phyloP scores from a whole-genome alignment of 176 grass and related monocot species.

The Avena eriantha region DNA sequence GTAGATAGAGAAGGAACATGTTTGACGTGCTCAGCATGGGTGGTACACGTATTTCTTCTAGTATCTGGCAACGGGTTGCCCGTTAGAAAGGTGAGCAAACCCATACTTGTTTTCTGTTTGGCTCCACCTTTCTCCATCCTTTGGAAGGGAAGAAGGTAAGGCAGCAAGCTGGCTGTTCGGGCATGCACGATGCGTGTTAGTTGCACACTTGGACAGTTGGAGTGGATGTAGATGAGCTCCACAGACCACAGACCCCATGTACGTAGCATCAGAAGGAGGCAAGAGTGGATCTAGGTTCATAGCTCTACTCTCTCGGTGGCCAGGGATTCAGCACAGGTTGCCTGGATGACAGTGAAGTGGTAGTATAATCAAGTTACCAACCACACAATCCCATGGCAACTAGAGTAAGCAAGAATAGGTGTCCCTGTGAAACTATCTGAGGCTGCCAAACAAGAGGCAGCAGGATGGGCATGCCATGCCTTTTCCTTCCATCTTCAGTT shows the following conservation, averaged over 20 bases:
- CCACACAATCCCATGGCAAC: not conserved
- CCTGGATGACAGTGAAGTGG: not conserved
- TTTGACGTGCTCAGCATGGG: not conserved
- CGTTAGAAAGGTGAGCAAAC: not conserved
- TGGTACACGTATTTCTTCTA: not conserved
- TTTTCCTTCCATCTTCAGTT: too few relatives aligned
- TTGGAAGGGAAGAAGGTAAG: not conserved
- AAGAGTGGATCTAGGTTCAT: too few relatives aligned
- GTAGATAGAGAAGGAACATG: not conserved
- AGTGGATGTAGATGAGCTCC: not conserved
- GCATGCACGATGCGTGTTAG: not conserved
- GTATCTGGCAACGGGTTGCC: not conserved
- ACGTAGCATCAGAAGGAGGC: too few relatives aligned
- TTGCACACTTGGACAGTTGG: not conserved
- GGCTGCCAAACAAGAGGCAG: too few relatives aligned
- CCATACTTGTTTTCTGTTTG: not conserved
- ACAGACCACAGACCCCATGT: not conserved
- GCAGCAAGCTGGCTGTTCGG: not conserved
- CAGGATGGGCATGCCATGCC: too few relatives aligned
- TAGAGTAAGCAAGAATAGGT: too few relatives aligned
- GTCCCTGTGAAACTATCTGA: too few relatives aligned
- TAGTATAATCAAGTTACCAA: not conserved
- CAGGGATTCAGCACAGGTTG: not conserved
- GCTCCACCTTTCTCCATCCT: not conserved
- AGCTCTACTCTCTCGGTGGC: not conserved